A percentile compares a stretch with the other conserved stretches of the same genome.
phyloP scores from a whole-genome alignment of 495 filamentous ascomycete species.

The Halenospora varia region DNA sequence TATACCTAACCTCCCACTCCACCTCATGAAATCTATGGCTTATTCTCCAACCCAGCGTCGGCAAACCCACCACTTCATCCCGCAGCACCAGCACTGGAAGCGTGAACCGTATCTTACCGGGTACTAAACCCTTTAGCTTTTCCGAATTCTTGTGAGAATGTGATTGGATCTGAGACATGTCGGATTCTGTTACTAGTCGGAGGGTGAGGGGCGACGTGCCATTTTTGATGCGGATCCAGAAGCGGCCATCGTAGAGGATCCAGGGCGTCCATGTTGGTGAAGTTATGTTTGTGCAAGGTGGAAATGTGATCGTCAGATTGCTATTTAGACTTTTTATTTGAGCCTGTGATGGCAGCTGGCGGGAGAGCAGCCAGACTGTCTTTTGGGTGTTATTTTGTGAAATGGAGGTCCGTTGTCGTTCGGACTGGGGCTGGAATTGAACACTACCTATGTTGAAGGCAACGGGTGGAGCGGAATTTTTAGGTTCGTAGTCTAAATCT shows the following conservation, averaged over 20 bases:
- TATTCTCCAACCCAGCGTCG: conserved; percentile 41
- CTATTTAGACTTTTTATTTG: conserved; percentile 31
- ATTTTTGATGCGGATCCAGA: conserved; percentile 66
- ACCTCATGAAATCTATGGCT: conserved; percentile 25
- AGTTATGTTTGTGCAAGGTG: not conserved
- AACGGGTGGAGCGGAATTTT: not conserved
- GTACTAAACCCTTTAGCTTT: not conserved
- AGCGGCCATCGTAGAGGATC: conserved; percentile 75
- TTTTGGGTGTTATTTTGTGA: not conserved
- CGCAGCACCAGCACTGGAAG: conserved; percentile 5
- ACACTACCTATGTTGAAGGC: conserved; percentile 18
- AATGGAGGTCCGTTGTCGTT: no score
- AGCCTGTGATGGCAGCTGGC: conserved; percentile 19
- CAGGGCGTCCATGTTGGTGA: conserved; percentile 33
- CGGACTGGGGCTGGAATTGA: no score
- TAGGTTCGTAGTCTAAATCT: not conserved
- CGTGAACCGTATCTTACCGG: conserved; percentile 5
- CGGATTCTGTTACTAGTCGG: conserved; percentile 37
- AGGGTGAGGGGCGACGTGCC: conserved; percentile 36
- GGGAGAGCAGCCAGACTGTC: not conserved
- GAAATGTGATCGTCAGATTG: not conserved
- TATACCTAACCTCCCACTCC: conserved; percentile 43
- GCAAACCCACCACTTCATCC: conserved; percentile 40
- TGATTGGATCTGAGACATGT: not conserved
- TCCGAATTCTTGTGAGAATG: conserved; percentile 21